Percentiles rank a stretch among this genome's conserved stretches.
Evolutionary conservation across 164 flowering plant species (phyloP).

Genomic region (Akebia trifoliata): DNA sequence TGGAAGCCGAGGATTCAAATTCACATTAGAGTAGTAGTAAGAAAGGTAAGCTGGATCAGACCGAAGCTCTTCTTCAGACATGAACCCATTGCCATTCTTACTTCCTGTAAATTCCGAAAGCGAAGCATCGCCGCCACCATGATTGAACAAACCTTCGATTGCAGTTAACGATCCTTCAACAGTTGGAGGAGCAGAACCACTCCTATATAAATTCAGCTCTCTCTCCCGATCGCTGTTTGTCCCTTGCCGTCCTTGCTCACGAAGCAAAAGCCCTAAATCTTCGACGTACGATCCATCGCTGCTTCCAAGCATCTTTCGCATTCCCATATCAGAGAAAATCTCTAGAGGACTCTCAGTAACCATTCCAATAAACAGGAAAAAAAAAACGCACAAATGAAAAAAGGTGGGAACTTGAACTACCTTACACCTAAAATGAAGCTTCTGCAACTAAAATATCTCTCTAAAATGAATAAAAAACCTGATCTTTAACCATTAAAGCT

Average conservation of each 20-base stretch:
- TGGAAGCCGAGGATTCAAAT: constrained; percentile 72
- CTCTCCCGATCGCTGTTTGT: constrained; percentile 59
- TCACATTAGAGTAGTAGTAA: constrained; percentile 59
- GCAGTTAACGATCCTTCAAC: constrained; percentile 80
- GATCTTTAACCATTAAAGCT: constrained; percentile 4
- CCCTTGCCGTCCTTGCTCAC: constrained; percentile 57
- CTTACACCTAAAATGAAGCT: neutral
- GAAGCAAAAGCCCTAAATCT: constrained; percentile 54
- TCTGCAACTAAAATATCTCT: neutral
- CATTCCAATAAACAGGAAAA: neutral
- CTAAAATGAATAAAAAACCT: constrained; percentile 4
- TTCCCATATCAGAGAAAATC: constrained; percentile 64
- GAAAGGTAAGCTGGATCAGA: constrained; percentile 65
- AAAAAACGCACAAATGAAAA: neutral
- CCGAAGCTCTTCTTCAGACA: constrained; percentile 63
- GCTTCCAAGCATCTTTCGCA: constrained; percentile 49
- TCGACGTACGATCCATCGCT: constrained; percentile 55
- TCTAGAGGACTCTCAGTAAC: constrained; percentile 15
- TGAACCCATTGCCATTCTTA: constrained; percentile 34
- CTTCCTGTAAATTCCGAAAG: constrained; percentile 35
- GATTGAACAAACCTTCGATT: constrained; percentile 54
- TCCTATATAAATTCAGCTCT: constrained; percentile 62
- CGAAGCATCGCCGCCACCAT: constrained; percentile 21
- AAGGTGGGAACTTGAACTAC: neutral
- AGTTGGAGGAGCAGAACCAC: constrained; percentile 85